Conservation (phyloP, 192 early-diverging fungal species). For the Mortierella alpina region DNA sequence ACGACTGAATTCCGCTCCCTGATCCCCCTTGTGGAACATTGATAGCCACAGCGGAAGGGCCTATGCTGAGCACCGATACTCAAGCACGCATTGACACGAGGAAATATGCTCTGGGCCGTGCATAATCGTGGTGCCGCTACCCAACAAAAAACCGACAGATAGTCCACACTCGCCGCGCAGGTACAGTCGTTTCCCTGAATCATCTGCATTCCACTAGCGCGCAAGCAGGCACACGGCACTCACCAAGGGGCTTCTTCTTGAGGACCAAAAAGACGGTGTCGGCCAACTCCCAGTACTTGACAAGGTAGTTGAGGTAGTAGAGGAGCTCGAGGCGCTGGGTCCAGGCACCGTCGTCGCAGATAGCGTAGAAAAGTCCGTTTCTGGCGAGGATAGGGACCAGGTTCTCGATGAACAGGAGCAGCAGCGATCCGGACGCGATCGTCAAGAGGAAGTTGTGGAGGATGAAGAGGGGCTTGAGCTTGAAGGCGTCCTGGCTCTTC, state of each 20-base stretch:
- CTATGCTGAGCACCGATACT: no score
- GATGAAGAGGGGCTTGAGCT: conserved; percentile 78
- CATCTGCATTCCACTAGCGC: background rate
- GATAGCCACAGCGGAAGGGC: no score
- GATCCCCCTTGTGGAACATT: no score
- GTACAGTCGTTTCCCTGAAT: background rate
- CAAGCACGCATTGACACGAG: no score
- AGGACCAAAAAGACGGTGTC: conserved; percentile 90
- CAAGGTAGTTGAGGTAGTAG: conserved; percentile 93
- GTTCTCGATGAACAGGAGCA: conserved; percentile 81
- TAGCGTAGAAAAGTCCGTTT: conserved; percentile 76
- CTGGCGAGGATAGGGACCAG: conserved; percentile 74
- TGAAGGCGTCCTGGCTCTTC: conserved; percentile 72
- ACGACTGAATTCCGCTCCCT: no score
- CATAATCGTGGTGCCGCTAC: background rate
- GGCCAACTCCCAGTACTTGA: conserved; percentile 91
- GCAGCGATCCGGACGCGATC: conserved; percentile 71
- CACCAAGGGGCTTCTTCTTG: conserved; percentile 85
- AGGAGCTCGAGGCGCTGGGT: conserved; percentile 83
- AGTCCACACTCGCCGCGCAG: background rate
- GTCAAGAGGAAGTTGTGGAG: conserved; percentile 86
- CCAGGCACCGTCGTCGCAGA: conserved; percentile 78
- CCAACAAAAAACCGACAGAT: background rate
- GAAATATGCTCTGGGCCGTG: no score
- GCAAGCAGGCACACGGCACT: conserved; percentile 10